These are phyloP conservation scores for Starmera quercuum DNA, from an alignment of 805 yeast species.

Conservation along the genomic window DNA sequence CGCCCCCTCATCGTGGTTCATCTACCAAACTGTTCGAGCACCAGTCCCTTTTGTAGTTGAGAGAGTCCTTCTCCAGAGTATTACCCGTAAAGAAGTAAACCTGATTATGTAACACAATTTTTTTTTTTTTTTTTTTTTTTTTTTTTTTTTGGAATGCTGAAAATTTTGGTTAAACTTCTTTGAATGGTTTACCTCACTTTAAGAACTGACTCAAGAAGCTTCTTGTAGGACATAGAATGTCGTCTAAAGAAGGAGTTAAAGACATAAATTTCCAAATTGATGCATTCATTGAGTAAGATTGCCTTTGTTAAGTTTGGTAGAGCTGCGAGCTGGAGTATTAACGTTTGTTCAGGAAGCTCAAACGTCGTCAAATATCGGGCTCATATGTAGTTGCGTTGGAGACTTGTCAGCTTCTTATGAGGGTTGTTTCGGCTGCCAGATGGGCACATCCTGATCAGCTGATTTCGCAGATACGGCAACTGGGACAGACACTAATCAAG, in stretches of 20 bases:
- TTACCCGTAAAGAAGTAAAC: no score
- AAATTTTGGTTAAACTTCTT: no score
- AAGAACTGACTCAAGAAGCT: no score
- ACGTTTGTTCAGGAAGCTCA: constrained; percentile 36
- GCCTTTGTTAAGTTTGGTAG: background rate
- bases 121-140: background rate
- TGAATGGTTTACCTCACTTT: no score
- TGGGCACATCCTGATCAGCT: constrained; percentile 78
- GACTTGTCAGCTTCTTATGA: constrained; percentile 77
- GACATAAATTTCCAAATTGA: constrained; percentile 35
- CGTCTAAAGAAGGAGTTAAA: constrained; percentile 9
- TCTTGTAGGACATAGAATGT: constrained; percentile 6
- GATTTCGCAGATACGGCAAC: constrained; percentile 59
- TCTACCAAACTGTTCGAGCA: no score
- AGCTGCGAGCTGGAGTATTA: constrained; percentile 1
- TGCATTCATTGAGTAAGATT: constrained; percentile 30
- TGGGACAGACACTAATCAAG: constrained; percentile 61
- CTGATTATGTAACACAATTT: no score
- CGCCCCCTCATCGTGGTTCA: no score
- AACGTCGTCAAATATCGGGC: constrained; percentile 78
- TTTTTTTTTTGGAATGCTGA: background rate
- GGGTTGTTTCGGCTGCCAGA: constrained; percentile 82
- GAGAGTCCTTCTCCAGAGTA: no score
- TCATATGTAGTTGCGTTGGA: constrained; percentile 79
- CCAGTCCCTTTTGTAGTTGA: no score